Base-by-base conservation (phyloP, 1,284 basidiomycete species). In the Hortiboletus rubellus region DNA sequence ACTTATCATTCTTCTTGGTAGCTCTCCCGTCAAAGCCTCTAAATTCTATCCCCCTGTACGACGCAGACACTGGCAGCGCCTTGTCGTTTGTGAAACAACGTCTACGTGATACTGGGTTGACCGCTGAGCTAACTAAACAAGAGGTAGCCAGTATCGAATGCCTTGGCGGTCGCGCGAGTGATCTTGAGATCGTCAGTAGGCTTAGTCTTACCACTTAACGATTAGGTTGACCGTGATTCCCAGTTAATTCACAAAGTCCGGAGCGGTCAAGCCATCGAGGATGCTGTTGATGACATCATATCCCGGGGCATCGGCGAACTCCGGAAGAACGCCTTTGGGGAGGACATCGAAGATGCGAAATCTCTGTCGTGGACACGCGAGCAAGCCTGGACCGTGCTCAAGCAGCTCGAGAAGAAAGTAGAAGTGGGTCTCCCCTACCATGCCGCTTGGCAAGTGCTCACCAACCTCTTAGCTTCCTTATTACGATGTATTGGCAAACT, bases 251-350 rank as follows among this genome's bases (percentile, higher is more conserved):
- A 92, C 74, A 96, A 96, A 76, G 86, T 95, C 31, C 81, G 86
- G 45, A 86, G 81, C 45, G 92, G 94, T 0, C 83, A 86, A 72
- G 76, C 67, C 12, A 82, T 96, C 2, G 80, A 86, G 58, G 89
- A 91, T 33, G 93, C 94, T 1, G 90, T 97, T 6, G 90, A 96
- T 65, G 94, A 96, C 67, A 92, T 96, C 65, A 86, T 97, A 63
- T 75, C 77, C 38, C 84, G 89, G 41, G 89, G 87, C 36, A 86
- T 94, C 9, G 82, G 86, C 44, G 95, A 97, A 73, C 76, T 98
- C 48, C 81, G 92, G 48, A 98, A 98, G 80, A 89, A 84, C 53
- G 92, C 92, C 0, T 98, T 98, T 69, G 96, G 94, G 0, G 95
- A 98, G 66, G 95, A 96, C 68, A 73, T 80, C 4, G 91, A 94